These are phyloP conservation scores for Cercospora zeina DNA, from an alignment of 2,329 filamentous ascomycete species.

Conservation along the genomic window DNA sequence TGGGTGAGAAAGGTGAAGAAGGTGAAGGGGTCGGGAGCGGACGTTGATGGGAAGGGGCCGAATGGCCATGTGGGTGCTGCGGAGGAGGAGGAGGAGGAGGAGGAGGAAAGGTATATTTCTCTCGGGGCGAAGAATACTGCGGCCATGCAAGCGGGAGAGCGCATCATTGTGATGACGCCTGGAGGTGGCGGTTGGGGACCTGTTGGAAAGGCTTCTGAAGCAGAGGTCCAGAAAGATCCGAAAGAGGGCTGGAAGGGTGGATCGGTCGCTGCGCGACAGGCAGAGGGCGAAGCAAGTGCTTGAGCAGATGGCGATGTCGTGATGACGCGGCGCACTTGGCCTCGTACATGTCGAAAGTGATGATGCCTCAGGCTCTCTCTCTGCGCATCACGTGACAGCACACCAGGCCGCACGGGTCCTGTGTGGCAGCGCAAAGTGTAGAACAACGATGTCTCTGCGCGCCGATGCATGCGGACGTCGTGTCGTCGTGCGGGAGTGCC, in stretches of 20 bases:
- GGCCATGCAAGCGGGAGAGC: slow-evolving; percentile 71
- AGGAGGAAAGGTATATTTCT: slow-evolving; percentile 62
- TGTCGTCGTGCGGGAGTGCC: not conserved
- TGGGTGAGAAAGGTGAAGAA: slow-evolving; percentile 72
- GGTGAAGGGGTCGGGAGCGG: slow-evolving; percentile 38
- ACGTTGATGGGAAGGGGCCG: slow-evolving; percentile 25
- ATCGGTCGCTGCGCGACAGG: slow-evolving; percentile 57
- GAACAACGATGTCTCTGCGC: too few relatives aligned
- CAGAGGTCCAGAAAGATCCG: slow-evolving; percentile 54
- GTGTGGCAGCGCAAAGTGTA: too few relatives aligned
- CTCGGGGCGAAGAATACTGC: slow-evolving; percentile 79
- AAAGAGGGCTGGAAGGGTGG: slow-evolving; percentile 61
- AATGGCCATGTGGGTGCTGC: slow-evolving; percentile 24
- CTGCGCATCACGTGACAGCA: too few relatives aligned
- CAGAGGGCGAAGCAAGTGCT: slow-evolving; percentile 52
- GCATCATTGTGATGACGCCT: slow-evolving; percentile 75
- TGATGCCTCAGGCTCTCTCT: too few relatives aligned
- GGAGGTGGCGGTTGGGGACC: slow-evolving; percentile 77
- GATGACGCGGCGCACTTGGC: too few relatives aligned
- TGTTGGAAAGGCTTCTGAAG: slow-evolving; percentile 58
- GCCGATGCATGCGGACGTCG: not conserved
- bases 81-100: too few relatives aligned
- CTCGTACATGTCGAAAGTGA: too few relatives aligned
- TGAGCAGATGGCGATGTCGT: slow-evolving; percentile 21
- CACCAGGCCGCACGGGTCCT: too few relatives aligned